Conservation (phyloP, 768 basidiomycete species). For the Mycena sanguinolenta region DNA sequence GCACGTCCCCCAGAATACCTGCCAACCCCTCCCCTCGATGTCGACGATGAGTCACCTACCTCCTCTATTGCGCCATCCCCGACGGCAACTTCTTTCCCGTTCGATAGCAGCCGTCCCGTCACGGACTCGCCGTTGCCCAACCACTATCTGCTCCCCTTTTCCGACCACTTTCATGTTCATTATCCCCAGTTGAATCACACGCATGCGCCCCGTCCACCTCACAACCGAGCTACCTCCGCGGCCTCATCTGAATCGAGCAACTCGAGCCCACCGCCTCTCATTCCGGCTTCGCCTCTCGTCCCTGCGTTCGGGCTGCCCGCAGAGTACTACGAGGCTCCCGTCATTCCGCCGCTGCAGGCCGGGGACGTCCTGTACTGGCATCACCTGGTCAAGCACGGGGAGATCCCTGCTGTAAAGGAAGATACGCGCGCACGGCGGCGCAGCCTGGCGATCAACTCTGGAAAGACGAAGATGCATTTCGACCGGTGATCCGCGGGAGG, state of each 20-base stretch:
- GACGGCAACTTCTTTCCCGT: conserved; percentile 43
- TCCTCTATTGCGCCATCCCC: conserved; percentile 45
- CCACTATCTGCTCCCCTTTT: conserved; percentile 30
- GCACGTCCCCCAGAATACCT: conserved; percentile 48
- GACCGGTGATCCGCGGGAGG: conserved; percentile 58
- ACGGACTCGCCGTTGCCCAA: conserved; percentile 31
- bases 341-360: conserved; percentile 57
- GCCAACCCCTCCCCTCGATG: conserved; percentile 56
- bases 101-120: conserved; percentile 34
- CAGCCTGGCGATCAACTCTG: conserved; percentile 32
- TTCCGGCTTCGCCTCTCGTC: conserved; percentile 40
- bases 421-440: conserved; percentile 66
- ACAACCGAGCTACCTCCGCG: conserved; percentile 35
- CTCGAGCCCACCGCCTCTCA: conserved; percentile 45
- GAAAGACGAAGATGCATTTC: conserved; percentile 40
- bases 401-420: conserved; percentile 77
- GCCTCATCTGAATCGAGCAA: conserved; percentile 37
- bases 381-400: conserved; percentile 77
- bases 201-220: conserved; percentile 27
- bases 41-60: conserved; percentile 45
- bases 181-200: conserved; percentile 39
- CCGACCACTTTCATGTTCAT: conserved; percentile 42
- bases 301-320: conserved; percentile 41
- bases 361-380: conserved; percentile 85
- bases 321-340: conserved; percentile 57